Evolutionary conservation across 2,329 filamentous ascomycete species (phyloP).

Genomic region (Trichoderma sp.): DNA sequence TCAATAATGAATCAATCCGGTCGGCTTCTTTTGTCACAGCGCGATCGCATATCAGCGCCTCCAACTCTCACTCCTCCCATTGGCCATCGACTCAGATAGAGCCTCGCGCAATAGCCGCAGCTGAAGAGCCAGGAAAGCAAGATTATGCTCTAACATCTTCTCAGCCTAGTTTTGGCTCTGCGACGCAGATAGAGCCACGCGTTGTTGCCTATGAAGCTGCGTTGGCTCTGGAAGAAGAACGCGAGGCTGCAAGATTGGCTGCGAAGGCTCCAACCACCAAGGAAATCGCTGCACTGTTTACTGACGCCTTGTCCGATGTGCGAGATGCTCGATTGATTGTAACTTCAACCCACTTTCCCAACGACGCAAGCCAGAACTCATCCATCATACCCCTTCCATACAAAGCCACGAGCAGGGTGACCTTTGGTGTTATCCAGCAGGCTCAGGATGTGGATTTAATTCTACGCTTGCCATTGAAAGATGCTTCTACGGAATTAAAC

Average conservation of each 20-base stretch:
- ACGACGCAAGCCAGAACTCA: neutral
- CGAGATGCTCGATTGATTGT: conserved; percentile 3
- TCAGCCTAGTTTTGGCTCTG: neutral
- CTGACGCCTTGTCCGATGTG: neutral
- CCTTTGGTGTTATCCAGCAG: neutral
- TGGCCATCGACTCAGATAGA: neutral
- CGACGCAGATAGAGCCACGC: neutral
- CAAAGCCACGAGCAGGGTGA: neutral
- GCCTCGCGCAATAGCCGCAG: neutral
- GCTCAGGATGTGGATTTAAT: conserved; percentile 11
- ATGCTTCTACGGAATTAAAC: neutral
- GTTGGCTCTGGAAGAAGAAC: neutral
- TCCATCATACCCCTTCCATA: neutral
- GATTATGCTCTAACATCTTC: neutral
- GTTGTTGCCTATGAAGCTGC: neutral
- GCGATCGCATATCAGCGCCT: neutral
- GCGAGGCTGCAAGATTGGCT: neutral
- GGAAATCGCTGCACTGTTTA: neutral
- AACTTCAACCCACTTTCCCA: neutral
- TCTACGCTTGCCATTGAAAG: neutral
- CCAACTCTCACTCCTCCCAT: neutral
- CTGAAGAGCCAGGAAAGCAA: neutral
- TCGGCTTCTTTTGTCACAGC: neutral
- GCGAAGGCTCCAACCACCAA: neutral
- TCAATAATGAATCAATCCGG: neutral